Conservation (phyloP, 768 basidiomycete species). For the Pleurotus ostreatus region DNA sequence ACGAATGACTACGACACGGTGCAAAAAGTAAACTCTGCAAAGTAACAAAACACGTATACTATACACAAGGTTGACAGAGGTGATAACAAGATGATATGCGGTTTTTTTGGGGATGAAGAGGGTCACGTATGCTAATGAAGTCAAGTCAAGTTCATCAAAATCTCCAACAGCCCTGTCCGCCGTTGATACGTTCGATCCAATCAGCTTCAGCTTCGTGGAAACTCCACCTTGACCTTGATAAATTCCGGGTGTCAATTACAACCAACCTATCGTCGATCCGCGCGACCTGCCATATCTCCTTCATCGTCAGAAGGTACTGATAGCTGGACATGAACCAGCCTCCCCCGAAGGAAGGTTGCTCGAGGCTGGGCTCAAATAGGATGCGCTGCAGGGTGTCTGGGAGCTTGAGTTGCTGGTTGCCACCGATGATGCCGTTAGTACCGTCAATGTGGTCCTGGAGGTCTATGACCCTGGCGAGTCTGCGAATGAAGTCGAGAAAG, state of each 20-base stretch:
- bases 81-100: no score
- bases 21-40: no score
- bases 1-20: no score
- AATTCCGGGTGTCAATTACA: not conserved
- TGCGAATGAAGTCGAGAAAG: not conserved
- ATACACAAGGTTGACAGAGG: no score
- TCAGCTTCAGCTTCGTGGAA: constrained; percentile 1
- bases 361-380: not conserved
- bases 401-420: not conserved
- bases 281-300: not conserved
- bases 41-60: no score
- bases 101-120: no score
- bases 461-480: not conserved
- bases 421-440: not conserved
- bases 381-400: not conserved
- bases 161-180: not conserved
- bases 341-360: not conserved
- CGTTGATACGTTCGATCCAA: constrained; percentile 1
- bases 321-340: not conserved
- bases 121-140: no score
- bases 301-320: not conserved
- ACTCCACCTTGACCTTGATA: not conserved
- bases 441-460: not conserved
- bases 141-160: not conserved
- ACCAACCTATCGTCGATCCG: constrained; percentile 1